phyloP scores from a whole-genome alignment of 2,329 filamentous ascomycete genomes.

The Fusarium nanum region DNA sequence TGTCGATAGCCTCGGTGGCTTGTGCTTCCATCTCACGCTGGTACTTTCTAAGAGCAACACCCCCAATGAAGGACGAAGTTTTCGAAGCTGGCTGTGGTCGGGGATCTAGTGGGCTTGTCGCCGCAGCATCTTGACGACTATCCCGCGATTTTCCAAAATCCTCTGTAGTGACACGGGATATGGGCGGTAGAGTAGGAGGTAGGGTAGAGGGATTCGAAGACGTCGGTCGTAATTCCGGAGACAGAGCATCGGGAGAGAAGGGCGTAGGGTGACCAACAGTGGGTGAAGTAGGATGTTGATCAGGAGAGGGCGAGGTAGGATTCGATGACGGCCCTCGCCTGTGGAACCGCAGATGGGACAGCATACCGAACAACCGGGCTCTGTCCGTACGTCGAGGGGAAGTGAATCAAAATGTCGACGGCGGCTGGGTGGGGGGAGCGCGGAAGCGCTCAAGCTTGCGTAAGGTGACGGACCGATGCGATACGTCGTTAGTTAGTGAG shows the following conservation, averaged over 20 bases:
- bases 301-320: slow-evolving; percentile 64
- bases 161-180: slow-evolving; percentile 60
- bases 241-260: slow-evolving; percentile 54
- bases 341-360: slow-evolving; percentile 69
- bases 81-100: slow-evolving; percentile 47
- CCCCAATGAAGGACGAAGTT: slow-evolving; percentile 64
- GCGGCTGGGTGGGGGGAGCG: slow-evolving; percentile 35
- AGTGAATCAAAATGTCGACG: slow-evolving; percentile 40
- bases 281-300: slow-evolving; percentile 58
- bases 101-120: slow-evolving; percentile 36
- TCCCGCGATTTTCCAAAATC: slow-evolving; percentile 48
- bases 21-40: slow-evolving; percentile 53
- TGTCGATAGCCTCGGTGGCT: slow-evolving; percentile 36
- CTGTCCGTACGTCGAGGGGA: slow-evolving; percentile 25
- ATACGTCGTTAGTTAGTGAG: slow-evolving; percentile 11
- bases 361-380: slow-evolving; percentile 53
- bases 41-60: slow-evolving; percentile 64
- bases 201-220: slow-evolving; percentile 53
- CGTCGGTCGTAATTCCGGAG: slow-evolving; percentile 51
- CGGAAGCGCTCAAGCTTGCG: slow-evolving; percentile 31
- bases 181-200: slow-evolving; percentile 64
- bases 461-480: slow-evolving; percentile 21
- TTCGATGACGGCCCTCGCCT: slow-evolving; percentile 65
- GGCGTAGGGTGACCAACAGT: slow-evolving; percentile 55
- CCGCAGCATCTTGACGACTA: slow-evolving; percentile 43